Percentiles rank a stretch among this genome's conserved stretches.
Conservation (phyloP, 2,329 filamentous ascomycete species). For the Emmonsiellopsis sp. region DNA sequence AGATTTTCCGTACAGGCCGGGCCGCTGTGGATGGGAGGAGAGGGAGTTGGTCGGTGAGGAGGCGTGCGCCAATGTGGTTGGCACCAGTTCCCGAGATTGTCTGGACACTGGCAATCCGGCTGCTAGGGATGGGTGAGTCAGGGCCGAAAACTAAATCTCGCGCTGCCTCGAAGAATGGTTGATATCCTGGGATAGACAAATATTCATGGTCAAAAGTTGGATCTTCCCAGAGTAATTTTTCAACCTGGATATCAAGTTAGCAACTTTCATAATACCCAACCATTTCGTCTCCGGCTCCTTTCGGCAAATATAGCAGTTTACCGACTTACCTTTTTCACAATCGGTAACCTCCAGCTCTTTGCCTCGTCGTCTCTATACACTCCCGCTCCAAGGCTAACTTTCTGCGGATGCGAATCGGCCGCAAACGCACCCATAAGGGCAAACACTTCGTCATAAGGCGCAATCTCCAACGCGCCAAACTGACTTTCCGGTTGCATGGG, state of each 20-base stretch:
- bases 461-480: slow-evolving; percentile 10
- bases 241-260: slow-evolving; percentile 49
- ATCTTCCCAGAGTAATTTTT: slow-evolving; percentile 73
- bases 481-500: slow-evolving; percentile 11
- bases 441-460: slow-evolving; percentile 14
- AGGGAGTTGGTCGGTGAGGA: slow-evolving; percentile 79
- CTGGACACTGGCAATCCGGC: slow-evolving; percentile 61
- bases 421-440: slow-evolving; percentile 17
- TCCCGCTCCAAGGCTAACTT: slow-evolving; percentile 32
- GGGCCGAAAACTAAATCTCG: slow-evolving; percentile 77
- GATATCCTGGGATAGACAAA: slow-evolving; percentile 81
- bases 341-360: slow-evolving; percentile 29
- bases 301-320: too few species aligned
- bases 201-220: slow-evolving; percentile 94
- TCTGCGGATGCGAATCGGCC: slow-evolving; percentile 18
- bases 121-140: slow-evolving; percentile 17
- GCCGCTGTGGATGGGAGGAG: neutral
- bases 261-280: neutral
- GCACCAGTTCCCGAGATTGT: slow-evolving; percentile 95
- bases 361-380: slow-evolving; percentile 31
- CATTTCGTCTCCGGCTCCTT: neutral
- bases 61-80: slow-evolving; percentile 81
- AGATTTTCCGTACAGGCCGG: slow-evolving; percentile 50
- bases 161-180: slow-evolving; percentile 73
- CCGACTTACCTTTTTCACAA: slow-evolving; percentile 21